Base-by-base conservation (phyloP, 768 basidiomycete genomes). In the Mycena crocata region DNA sequence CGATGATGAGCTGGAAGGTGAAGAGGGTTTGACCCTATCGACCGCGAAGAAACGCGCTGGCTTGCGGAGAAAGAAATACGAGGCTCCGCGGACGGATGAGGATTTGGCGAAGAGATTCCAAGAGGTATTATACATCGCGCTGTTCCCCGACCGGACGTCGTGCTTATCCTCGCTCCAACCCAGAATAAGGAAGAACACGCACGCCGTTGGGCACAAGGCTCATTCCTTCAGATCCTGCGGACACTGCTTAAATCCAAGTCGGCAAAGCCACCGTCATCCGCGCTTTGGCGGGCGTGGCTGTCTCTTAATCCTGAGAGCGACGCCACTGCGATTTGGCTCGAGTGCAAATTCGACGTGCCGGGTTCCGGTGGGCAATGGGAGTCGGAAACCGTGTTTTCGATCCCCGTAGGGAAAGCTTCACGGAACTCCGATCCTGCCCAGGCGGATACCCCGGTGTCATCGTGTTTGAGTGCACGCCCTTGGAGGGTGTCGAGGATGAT, bases 301-400 rank as follows among this genome's bases (percentile, higher is more conserved):
- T 92, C 92, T 3, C 81, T 87, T 71, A 93, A 93, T 72, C 86
- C 87, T 15, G 89, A 89, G 62, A 88, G 83, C 69, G 91, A 93
- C 71, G 87, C 86, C 23, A 93, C 92, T 10, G 91, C 92, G 4
- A 92, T 93, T 40, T 94, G 93, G 93, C 71, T 93, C 44, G 89
- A 93, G 72, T 83, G 84, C 69, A 94, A 94, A 76, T 93, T 94
- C 65, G 83, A 89, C 67, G 83, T 93, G 15, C 90, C 90, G 0
- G 75, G 79, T 8, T 90, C 90, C 3, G 91, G 69, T 5, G 69
- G 91, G 3, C 66, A 78, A 40, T 93, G 92, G 92, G 77, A 78
- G 7, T 82, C 84, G 19, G 90, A 90, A 64, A 75, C 75, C 8
- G 78, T 90, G 31, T 5, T 92, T 74, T 84, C 88, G 19, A 89